Evolutionary conservation across 75 land plant species (phyloP).

Genomic region (Selaginella moellendorffii): DNA sequence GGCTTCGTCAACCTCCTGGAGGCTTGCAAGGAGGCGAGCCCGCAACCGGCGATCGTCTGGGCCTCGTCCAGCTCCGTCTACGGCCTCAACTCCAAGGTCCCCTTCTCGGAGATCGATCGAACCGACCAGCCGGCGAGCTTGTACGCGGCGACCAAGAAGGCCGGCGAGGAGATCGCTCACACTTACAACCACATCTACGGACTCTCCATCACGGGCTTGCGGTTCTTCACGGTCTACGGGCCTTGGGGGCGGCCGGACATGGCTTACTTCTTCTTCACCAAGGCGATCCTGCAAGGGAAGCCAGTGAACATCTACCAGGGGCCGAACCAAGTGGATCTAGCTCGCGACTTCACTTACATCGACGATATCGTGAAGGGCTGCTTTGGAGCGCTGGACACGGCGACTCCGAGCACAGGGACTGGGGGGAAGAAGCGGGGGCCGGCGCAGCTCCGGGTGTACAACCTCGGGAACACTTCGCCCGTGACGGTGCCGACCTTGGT

Average conservation of each 20-base stretch:
- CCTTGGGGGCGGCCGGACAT: conserved; percentile 79
- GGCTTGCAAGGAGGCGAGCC: conserved; percentile 39
- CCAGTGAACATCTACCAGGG: conserved; percentile 58
- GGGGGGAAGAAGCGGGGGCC: conserved; percentile 60
- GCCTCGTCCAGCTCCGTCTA: conserved; percentile 76
- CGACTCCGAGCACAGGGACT: conserved; percentile 51
- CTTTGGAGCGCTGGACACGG: conserved; percentile 49
- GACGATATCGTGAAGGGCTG: conserved; percentile 76
- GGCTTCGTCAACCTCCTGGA: conserved; percentile 55
- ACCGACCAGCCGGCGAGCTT: conserved; percentile 79
- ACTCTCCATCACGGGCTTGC: conserved; percentile 14
- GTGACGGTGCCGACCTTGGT: conserved; percentile 61
- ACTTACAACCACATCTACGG: conserved; percentile 7
- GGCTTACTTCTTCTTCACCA: conserved; percentile 73
- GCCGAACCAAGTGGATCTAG: conserved; percentile 43
- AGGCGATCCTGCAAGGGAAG: conserved; percentile 56
- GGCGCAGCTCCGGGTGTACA: conserved; percentile 54
- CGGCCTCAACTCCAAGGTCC: conserved; percentile 51
- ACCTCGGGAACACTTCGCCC: conserved; percentile 61
- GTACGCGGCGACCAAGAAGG: conserved; percentile 60
- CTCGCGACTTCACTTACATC: conserved; percentile 67
- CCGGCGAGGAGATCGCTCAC: conserved; percentile 6
- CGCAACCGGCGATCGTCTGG: conserved; percentile 75
- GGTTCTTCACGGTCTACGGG: conserved; percentile 73
- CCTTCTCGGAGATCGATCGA: conserved; percentile 60